Base-by-base conservation (phyloP, 768 basidiomycete species). In the Agaricus subrufescens region DNA sequence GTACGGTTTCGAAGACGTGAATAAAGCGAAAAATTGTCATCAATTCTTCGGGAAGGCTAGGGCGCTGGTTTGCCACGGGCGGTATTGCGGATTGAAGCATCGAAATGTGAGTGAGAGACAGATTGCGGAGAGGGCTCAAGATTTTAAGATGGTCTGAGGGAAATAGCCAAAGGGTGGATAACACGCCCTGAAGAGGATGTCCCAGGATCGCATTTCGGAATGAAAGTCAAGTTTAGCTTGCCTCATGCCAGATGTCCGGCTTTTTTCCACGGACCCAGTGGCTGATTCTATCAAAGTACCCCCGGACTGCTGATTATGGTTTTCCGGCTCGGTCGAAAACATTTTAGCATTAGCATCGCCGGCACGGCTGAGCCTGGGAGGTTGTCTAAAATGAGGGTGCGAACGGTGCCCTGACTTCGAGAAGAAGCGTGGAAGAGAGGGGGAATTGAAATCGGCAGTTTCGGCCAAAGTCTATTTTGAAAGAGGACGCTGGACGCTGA, bases 171-270 rank as follows among this genome's bases (percentile, higher is more conserved):
- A 44, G 1, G 40, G 51, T 52, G 29, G 30, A 52, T 27, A 52
- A 52, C 51, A 52, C 30, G 42, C 51, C 51, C 42, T 52, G 51
- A 27, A 49, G 51, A 43, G 40, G n/a, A 43, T 52, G 43, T 34
- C 34, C 42, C 51, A 52, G 51, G 42, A 52, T 44, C 40, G 51
- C 27, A 52, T 44, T 52, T 44, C 42, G 23, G 51, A 31, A 29
- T 43, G 43, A 43, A 23, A 30, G 42, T 52, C 51, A 31, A 52
- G 51, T 43, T 52, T 52, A 52, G 51, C 14, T 50, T 31, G 51
- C 51, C 42, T 52, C 42, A 29, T 19, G 31, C 51, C 51, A 19
- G 27, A 52, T 42, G 51, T 42, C 51, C 42, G 30, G 27, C 42
- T 52, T 52, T 52, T 52, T 52, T 44, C 51, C 40, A 43, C 42